phyloP scores from a whole-genome alignment of 2,329 filamentous ascomycete genomes.

The Ophiobolus disseminans region DNA sequence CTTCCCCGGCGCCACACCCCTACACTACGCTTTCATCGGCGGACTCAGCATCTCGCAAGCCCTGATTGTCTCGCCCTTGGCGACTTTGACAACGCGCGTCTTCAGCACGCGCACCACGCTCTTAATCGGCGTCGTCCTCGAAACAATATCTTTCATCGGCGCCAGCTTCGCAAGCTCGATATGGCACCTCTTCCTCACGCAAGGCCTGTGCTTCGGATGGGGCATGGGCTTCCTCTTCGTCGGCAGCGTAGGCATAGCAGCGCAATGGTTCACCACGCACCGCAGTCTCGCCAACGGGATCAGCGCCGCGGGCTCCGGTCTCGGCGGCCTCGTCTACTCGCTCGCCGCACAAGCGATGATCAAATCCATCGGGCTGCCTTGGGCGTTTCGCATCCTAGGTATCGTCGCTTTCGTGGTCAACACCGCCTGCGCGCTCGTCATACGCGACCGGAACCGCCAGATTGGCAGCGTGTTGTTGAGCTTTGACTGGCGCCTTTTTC shows the following conservation, averaged over 20 bases:
- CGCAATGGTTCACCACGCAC: slow-evolving; percentile 76
- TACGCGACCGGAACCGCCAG: slow-evolving; percentile 74
- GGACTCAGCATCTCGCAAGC: slow-evolving; percentile 71
- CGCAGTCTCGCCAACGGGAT: slow-evolving; percentile 75
- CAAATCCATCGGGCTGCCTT: slow-evolving; percentile 65
- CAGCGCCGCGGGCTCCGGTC: slow-evolving; percentile 71
- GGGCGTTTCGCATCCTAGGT: slow-evolving; percentile 71
- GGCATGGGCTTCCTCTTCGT: slow-evolving; percentile 82
- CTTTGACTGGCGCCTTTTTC: slow-evolving; percentile 71
- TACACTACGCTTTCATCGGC: slow-evolving; percentile 81
- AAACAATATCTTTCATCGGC: slow-evolving; percentile 70
- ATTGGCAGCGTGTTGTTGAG: slow-evolving; percentile 67
- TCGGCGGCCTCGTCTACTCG: slow-evolving; percentile 76
- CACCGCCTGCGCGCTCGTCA: slow-evolving; percentile 65
- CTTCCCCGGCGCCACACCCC: slow-evolving; percentile 68
- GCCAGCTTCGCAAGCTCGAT: slow-evolving; percentile 73
- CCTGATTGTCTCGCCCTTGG: slow-evolving; percentile 72
- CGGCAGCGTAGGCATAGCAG: slow-evolving; percentile 69
- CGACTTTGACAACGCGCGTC: slow-evolving; percentile 65
- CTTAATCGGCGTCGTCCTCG: slow-evolving; percentile 68
- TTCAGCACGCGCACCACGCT: slow-evolving; percentile 71
- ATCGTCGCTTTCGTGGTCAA: slow-evolving; percentile 71
- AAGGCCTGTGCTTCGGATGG: slow-evolving; percentile 78
- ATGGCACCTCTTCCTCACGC: slow-evolving; percentile 78
- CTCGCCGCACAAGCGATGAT: slow-evolving; percentile 74